phyloP scores from a whole-genome alignment of 441 rosid species.

The Flueggea neowawraea region DNA sequence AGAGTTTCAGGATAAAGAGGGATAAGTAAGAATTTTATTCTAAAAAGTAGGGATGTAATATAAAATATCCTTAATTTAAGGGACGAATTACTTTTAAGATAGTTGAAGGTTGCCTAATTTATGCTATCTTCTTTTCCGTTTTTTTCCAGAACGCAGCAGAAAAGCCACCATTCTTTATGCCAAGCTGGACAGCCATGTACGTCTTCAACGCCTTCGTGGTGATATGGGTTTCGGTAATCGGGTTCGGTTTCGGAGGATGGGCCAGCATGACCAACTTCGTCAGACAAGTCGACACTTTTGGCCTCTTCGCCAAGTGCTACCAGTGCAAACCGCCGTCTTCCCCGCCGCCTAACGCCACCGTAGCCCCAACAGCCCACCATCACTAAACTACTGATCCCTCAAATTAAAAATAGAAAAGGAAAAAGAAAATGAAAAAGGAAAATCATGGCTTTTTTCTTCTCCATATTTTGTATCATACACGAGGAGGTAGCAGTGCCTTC shows the following conservation, averaged over 20 bases:
- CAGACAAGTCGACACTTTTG: slow-evolving; percentile 78
- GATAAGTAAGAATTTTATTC: too few species aligned
- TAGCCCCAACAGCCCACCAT: slow-evolving; percentile 16
- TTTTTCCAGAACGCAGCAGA: slow-evolving; percentile 85
- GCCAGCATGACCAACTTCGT: slow-evolving; percentile 91
- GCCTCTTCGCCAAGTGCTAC: slow-evolving; percentile 95
- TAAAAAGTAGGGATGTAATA: too few species aligned
- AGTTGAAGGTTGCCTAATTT: too few species aligned
- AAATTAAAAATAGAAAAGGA: neutral
- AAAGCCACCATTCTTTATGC: slow-evolving; percentile 83
- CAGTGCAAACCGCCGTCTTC: slow-evolving; percentile 74
- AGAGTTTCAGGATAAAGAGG: too few species aligned
- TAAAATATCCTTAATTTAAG: too few species aligned
- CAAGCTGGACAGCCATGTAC: slow-evolving; percentile 92
- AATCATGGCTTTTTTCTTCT: neutral
- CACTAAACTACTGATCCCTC: slow-evolving; percentile 18
- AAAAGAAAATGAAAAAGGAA: neutral
- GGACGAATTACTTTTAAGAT: too few species aligned
- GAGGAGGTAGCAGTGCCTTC: slow-evolving; percentile 23
- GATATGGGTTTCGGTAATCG: slow-evolving; percentile 78
- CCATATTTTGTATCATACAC: slow-evolving; percentile 42
- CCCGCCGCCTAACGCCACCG: slow-evolving; percentile 13
- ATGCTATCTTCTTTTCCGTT: too few species aligned
- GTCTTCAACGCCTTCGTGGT: slow-evolving; percentile 67
- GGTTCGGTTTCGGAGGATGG: slow-evolving; percentile 99